phyloP scores from a whole-genome alignment of 1,284 basidiomycete genomes.

The Sanghuangporus baumii region DNA sequence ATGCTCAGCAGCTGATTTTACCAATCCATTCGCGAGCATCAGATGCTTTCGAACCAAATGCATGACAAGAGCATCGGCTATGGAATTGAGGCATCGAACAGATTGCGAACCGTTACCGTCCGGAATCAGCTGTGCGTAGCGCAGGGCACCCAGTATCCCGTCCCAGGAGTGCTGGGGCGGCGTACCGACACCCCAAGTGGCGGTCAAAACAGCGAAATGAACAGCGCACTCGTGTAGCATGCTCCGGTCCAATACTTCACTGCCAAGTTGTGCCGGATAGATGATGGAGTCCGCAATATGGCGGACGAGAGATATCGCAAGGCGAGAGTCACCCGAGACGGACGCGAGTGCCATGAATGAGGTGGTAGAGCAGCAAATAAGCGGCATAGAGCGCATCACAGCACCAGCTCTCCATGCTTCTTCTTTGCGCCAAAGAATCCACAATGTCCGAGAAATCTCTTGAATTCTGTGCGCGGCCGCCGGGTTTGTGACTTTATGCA shows the following conservation, averaged over 20 bases:
- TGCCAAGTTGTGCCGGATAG: slow-evolving; percentile 1
- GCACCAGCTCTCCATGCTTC: slow-evolving; percentile 13
- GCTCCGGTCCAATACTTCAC: neutral
- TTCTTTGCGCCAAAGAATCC: slow-evolving; percentile 17
- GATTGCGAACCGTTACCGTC: neutral
- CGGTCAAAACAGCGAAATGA: neutral
- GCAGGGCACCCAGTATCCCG: slow-evolving; percentile 1
- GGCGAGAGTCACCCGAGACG: slow-evolving; percentile 5
- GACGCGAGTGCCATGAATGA: slow-evolving; percentile 44
- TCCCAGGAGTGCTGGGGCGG: slow-evolving; percentile 1
- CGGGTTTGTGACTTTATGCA: neutral
- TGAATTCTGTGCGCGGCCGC: neutral
- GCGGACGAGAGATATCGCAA: slow-evolving; percentile 13
- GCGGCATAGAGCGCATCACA: slow-evolving; percentile 23
- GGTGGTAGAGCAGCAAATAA: slow-evolving; percentile 32
- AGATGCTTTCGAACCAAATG: neutral
- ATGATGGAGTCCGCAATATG: slow-evolving; percentile 8
- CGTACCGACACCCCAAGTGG: neutral
- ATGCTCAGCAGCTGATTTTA: neutral
- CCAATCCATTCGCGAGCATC: slow-evolving; percentile 3
- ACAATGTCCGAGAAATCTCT: slow-evolving; percentile 10
- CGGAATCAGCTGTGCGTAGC: slow-evolving; percentile 8
- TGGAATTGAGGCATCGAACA: neutral
- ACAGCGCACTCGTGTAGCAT: slow-evolving; percentile 4
- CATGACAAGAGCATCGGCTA: slow-evolving; percentile 3